A percentile compares a stretch with the other conserved stretches of the same genome.
These are phyloP conservation scores for Wickerhamiella kurtzmanii DNA, from an alignment of 805 yeast species.

Conservation along the genomic window DNA sequence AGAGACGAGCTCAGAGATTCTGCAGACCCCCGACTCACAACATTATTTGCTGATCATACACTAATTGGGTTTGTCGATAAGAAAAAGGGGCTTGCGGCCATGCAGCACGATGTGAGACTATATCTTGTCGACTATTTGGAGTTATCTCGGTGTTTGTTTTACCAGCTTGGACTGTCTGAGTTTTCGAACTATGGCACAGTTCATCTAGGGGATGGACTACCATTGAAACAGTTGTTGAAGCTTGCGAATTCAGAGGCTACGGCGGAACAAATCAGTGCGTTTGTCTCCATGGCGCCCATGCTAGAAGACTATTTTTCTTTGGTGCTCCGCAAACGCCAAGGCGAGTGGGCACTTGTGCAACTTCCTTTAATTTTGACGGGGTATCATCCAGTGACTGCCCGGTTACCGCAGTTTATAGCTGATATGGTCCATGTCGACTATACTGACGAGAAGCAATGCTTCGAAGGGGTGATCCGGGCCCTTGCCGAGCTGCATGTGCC, in stretches of 20 bases:
- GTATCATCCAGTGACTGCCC: constrained; percentile 47
- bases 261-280: constrained; percentile 5
- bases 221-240: constrained; percentile 29
- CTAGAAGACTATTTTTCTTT: constrained; percentile 64
- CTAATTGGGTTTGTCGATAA: constrained; percentile 78
- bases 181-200: constrained; percentile 71
- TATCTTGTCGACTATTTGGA: constrained; percentile 71
- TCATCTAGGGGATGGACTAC: constrained; percentile 27
- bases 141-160: constrained; percentile 53
- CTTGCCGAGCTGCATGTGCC: constrained; percentile 67
- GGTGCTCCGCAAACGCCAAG: constrained; percentile 25
- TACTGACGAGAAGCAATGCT: constrained; percentile 53
- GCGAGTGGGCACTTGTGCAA: constrained; percentile 29
- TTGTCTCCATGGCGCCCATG: constrained; percentile 59
- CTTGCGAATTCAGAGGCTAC: constrained; percentile 6
- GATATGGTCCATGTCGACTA: constrained; percentile 53
- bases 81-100: constrained; percentile 53
- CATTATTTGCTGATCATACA: constrained; percentile 52
- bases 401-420: constrained; percentile 54
- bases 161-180: constrained; percentile 64
- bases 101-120: constrained; percentile 70
- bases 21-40: constrained; percentile 44
- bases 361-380: constrained; percentile 60
- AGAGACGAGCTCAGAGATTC: constrained; percentile 35
- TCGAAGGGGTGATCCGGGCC: constrained; percentile 50